A percentile compares a stretch with the other conserved stretches of the same genome.
Evolutionary conservation across 2,329 filamentous ascomycete species (phyloP).

Genomic region (Fusarium euwallaceae): DNA sequence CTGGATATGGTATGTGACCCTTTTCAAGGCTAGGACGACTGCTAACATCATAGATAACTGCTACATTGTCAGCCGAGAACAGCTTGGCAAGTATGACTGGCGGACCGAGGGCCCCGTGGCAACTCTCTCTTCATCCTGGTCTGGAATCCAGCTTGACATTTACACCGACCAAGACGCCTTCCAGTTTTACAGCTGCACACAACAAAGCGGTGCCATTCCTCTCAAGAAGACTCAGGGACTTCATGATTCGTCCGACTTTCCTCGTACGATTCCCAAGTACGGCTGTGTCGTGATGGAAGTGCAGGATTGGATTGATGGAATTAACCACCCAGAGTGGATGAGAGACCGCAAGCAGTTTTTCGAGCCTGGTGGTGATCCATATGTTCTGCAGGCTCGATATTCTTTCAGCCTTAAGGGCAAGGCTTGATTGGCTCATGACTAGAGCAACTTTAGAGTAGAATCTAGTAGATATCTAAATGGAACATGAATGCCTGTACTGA

Average conservation of each 20-base stretch:
- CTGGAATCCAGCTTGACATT: slow-evolving; percentile 86
- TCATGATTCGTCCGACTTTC: slow-evolving; percentile 64
- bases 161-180: slow-evolving; percentile 87
- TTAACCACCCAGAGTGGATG: slow-evolving; percentile 92
- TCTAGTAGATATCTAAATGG: not conserved
- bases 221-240: slow-evolving; percentile 80
- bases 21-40: not conserved
- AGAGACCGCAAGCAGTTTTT: slow-evolving; percentile 72
- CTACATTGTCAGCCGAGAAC: slow-evolving; percentile 75
- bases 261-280: slow-evolving; percentile 77
- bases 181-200: slow-evolving; percentile 88
- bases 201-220: slow-evolving; percentile 77
- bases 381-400: slow-evolving; percentile 73
- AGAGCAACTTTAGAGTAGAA: not conserved
- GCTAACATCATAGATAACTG: slow-evolving; percentile 67
- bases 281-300: slow-evolving; percentile 93
- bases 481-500: not conserved
- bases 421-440: not conserved
- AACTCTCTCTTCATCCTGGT: slow-evolving; percentile 78
- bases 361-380: slow-evolving; percentile 70
- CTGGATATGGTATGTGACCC: slow-evolving; percentile 77
- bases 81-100: slow-evolving; percentile 73
- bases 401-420: slow-evolving; percentile 65
- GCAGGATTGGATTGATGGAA: slow-evolving; percentile 92
- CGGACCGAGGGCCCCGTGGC: slow-evolving; percentile 70